phyloP scores from a whole-genome alignment of 495 filamentous ascomycete genomes.

The Letharia lupina region DNA sequence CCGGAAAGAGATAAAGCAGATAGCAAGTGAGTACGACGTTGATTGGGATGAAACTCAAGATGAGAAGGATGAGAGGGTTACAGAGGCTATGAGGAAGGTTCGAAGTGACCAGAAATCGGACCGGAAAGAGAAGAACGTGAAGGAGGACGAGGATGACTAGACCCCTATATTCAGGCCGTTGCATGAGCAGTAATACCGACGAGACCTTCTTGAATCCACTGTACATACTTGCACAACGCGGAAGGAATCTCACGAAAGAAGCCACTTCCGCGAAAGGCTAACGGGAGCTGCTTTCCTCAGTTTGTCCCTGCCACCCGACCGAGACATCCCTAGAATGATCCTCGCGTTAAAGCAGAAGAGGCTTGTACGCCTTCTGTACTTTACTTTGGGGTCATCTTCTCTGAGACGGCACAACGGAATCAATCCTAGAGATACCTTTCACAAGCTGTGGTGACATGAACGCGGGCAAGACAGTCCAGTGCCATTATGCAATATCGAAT shows the following conservation, averaged over 20 bases:
- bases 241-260: background rate
- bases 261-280: background rate
- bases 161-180: background rate
- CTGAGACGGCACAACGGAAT: background rate
- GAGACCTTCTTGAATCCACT: background rate
- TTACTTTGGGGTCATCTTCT: background rate
- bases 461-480: background rate
- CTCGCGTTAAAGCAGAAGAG: background rate
- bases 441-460: background rate
- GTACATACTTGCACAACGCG: background rate
- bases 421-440: background rate
- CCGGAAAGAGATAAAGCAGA: slow-evolving; percentile 67
- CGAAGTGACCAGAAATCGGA: slow-evolving; percentile 43
- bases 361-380: background rate
- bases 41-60: slow-evolving; percentile 83
- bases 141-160: slow-evolving; percentile 31
- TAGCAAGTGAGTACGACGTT: slow-evolving; percentile 86
- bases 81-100: slow-evolving; percentile 59
- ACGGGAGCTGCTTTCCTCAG: background rate
- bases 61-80: slow-evolving; percentile 65
- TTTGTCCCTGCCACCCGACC: background rate
- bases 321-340: background rate
- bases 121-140: slow-evolving; percentile 38
- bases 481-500: slow-evolving; percentile 16
- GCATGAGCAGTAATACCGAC: background rate